Base-by-base conservation (phyloP, 1,139 yeast genomes). In the Sugiyamaella japonica region DNA sequence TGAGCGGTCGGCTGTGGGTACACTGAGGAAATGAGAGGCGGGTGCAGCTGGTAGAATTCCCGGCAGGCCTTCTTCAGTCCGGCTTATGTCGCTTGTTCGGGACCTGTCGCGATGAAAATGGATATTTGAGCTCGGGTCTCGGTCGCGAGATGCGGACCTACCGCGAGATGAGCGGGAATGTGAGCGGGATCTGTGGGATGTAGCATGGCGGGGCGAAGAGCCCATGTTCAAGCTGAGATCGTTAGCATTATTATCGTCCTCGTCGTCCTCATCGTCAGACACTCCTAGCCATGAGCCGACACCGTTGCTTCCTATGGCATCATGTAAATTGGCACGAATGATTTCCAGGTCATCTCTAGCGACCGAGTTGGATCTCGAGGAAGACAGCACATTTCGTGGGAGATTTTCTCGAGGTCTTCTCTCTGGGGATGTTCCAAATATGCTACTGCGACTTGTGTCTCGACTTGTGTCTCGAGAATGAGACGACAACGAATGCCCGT, bases 281-380 rank as follows among this genome's bases (percentile, higher is more conserved):
- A 8, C 32, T 2, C 32, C 28, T 28, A 63, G 50, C 66, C 66
- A 63, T 9, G 60, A 49, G 3, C 66, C 66, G n/a, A 57, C 55
- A 6, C 66, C 65, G 31, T 62, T 59, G 15, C 44, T 48, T 2
- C 68, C 67, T 40, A 65, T 48, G 2, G 68, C 68, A 41, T 65
- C 67, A 17, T 63, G 57, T 20, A 65, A 52, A 8, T 65, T 64
- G 3, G 54, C 56, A 12, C 58, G 60, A 41, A 62, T 57, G 17
- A 56, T 56, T 25, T 56, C 58, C n/a, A 61, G 48, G 29, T 54
- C 53, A 10, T 55, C 55, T 1, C 56, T 28, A n/a, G 29, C 55
- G 34, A 58, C 25, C 20, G 56, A 50, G 10, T 52, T 52, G 15
- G 40, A 42, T 16, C 53, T 56, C 3, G 34, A 29, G n/a, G 34